Percentiles rank a stretch among this genome's conserved stretches.
These are phyloP conservation scores for Pichia sp. DNA, from an alignment of 1,139 yeast species.

Conservation along the genomic window DNA sequence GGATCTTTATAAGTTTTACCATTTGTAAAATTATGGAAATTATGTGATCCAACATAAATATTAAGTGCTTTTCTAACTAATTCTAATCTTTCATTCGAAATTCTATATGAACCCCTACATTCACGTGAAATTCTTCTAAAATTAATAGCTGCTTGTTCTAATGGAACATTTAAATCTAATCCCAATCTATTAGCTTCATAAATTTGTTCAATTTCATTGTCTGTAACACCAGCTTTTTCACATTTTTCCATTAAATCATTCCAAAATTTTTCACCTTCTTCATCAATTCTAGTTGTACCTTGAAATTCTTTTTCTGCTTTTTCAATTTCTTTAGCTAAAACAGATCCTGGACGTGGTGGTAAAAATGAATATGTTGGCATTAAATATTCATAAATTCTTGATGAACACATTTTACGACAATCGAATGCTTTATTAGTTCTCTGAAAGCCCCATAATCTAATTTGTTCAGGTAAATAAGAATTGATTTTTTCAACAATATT, in stretches of 20 bases:
- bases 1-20: slow-evolving; percentile 87
- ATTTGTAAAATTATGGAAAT: slow-evolving; percentile 90
- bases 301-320: slow-evolving; percentile 51
- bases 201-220: slow-evolving; percentile 40
- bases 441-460: slow-evolving; percentile 88
- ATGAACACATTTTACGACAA: slow-evolving; percentile 91
- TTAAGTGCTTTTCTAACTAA: slow-evolving; percentile 63
- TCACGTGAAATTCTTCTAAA: slow-evolving; percentile 63
- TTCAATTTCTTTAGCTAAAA: slow-evolving; percentile 53
- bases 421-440: slow-evolving; percentile 89
- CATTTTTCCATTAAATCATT: slow-evolving; percentile 40
- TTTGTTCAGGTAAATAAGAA: slow-evolving; percentile 68
- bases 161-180: slow-evolving; percentile 28
- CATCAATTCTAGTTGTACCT: slow-evolving; percentile 53
- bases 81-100: slow-evolving; percentile 54
- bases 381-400: slow-evolving; percentile 88
- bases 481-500: slow-evolving; percentile 72
- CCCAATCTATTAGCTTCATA: slow-evolving; percentile 32
- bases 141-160: slow-evolving; percentile 42
- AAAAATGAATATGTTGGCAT: slow-evolving; percentile 85
- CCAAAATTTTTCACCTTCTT: slow-evolving; percentile 77
- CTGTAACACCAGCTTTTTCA: slow-evolving; percentile 42
- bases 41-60: slow-evolving; percentile 80
- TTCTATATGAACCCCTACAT: slow-evolving; percentile 64
- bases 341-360: slow-evolving; percentile 79